Conservation (phyloP, 352 stramenopile species). For the Globisporangium parvum region DNA sequence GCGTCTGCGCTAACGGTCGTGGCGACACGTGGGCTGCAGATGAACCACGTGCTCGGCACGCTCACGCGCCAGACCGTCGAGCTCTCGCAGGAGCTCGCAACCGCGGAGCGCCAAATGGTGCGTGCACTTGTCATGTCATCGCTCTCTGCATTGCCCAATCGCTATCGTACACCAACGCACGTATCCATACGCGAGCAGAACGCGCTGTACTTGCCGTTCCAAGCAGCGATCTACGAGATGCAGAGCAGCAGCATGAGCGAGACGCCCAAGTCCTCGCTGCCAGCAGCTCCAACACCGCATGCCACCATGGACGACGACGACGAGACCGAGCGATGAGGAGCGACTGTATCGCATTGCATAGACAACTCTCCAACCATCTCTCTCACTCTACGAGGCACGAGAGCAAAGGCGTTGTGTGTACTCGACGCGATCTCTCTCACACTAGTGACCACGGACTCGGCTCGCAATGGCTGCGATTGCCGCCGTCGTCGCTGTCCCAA, state of each 20-base stretch:
- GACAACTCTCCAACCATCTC: too few species aligned
- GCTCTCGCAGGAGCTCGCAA: constrained; percentile 40
- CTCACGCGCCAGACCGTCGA: constrained; percentile 43
- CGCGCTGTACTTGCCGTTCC: constrained; percentile 45
- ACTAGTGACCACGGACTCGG: too few species aligned
- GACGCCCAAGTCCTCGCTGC: neutral
- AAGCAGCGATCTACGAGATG: constrained; percentile 53
- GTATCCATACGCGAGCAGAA: constrained; percentile 19
- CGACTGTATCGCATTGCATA: too few species aligned
- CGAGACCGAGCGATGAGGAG: neutral
- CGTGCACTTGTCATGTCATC: constrained; percentile 3
- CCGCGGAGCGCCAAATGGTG: constrained; percentile 42
- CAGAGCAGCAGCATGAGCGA: constrained; percentile 24
- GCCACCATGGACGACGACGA: neutral
- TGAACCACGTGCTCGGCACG: constrained; percentile 42
- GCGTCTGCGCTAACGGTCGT: neutral
- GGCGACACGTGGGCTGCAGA: constrained; percentile 14
- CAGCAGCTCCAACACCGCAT: too few species aligned
- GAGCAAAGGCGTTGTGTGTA: too few species aligned
- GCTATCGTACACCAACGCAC: neutral
- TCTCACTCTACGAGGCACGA: too few species aligned
- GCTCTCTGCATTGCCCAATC: neutral
- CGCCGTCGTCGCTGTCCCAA: neutral
- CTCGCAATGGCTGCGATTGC: too few species aligned
- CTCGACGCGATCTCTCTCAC: too few species aligned